phyloP scores from a whole-genome alignment of 148 eudicot species.

The Pouteria glomerata region DNA sequence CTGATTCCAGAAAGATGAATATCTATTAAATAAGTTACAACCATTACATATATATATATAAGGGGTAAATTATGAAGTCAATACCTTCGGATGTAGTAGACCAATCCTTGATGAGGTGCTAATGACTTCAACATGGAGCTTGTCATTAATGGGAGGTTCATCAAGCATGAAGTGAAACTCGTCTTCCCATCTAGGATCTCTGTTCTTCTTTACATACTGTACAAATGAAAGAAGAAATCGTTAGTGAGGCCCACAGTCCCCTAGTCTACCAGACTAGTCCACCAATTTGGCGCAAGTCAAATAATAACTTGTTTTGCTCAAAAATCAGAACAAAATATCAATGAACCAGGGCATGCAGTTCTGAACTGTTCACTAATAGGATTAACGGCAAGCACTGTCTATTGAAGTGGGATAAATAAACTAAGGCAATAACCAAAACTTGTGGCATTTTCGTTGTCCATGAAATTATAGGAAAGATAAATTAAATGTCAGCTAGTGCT shows the following conservation, averaged over 20 bases:
- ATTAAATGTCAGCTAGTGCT: neutral
- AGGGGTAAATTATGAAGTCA: too few species aligned
- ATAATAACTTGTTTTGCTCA: neutral
- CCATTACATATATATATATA: too few species aligned
- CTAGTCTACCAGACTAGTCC: neutral
- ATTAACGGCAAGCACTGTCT: too few species aligned
- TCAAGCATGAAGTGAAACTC: too few species aligned
- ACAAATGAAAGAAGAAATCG: conserved; percentile 1
- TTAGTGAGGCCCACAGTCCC: too few species aligned
- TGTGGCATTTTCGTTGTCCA: neutral
- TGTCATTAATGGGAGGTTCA: too few species aligned
- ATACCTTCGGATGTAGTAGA: conserved; percentile 45
- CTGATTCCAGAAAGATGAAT: conserved; percentile 28
- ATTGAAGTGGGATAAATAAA: neutral
- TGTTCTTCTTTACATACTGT: conserved; percentile 32
- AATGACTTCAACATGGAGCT: too few species aligned
- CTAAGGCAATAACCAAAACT: neutral
- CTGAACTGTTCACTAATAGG: too few species aligned
- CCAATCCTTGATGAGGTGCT: too few species aligned
- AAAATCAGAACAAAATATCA: neutral
- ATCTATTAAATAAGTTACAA: too few species aligned
- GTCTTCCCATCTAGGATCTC: too few species aligned
- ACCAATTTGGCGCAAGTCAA: neutral
- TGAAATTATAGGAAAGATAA: neutral
- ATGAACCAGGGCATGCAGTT: too few species aligned